A percentile compares a stretch with the other conserved stretches of the same genome.
Evolutionary conservation across 2,329 filamentous ascomycete species (phyloP).

Genomic region (Talaromyces islandicus): DNA sequence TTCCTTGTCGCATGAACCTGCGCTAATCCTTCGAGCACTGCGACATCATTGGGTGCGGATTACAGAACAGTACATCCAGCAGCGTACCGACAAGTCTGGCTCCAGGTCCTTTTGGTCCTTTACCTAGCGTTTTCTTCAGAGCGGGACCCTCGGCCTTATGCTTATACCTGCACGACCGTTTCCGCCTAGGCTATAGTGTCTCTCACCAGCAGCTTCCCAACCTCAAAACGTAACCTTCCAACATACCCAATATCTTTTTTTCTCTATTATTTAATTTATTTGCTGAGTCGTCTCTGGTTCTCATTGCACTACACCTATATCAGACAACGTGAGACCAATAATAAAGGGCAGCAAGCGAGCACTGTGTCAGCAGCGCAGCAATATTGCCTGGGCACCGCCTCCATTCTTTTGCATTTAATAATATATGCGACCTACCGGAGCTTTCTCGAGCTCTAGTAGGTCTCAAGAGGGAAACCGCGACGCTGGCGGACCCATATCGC

Average conservation of each 20-base stretch:
- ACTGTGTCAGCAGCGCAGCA: not conserved
- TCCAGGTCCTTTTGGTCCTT: constrained; percentile 2
- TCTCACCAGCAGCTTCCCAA: constrained; percentile 4
- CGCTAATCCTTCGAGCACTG: not conserved
- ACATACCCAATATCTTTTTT: not conserved
- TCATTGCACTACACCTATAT: not conserved
- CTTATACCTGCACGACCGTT: constrained; percentile 12
- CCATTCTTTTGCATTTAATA: constrained; percentile 9
- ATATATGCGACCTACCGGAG: constrained; percentile 54
- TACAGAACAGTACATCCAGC: not conserved
- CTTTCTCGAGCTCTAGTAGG: constrained; percentile 64
- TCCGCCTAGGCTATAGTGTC: constrained; percentile 4
- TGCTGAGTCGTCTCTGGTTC: not conserved
- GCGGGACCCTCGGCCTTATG: constrained; percentile 12
- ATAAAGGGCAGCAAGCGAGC: not conserved
- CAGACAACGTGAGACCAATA: not conserved
- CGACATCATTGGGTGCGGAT: not conserved
- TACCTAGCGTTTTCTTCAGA: constrained; percentile 10
- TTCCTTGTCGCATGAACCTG: not conserved
- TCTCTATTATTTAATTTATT: not conserved
- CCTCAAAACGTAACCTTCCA: constrained; percentile 1
- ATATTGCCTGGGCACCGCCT: not conserved
- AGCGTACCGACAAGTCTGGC: constrained; percentile 3
- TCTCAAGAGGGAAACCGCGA: constrained; percentile 64
- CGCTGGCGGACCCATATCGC: constrained; percentile 70